These are phyloP conservation scores for Leishmania major DNA, from an alignment of 208 protist genomes.

Conservation along the genomic window DNA sequence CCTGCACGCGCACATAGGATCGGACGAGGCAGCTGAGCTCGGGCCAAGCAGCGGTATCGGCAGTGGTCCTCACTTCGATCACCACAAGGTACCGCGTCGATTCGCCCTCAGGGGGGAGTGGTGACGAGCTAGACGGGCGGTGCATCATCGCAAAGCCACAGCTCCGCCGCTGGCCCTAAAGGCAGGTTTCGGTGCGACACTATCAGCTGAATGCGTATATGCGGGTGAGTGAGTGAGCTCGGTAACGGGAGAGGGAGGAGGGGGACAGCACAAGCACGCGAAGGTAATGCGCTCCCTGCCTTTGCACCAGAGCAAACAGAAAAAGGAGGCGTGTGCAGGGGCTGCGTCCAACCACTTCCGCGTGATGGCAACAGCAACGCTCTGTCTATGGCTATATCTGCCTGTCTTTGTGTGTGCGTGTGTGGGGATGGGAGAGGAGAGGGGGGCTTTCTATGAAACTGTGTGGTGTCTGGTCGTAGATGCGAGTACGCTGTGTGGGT, in stretches of 20 bases:
- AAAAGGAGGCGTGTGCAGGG: not conserved
- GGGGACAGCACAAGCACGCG: not conserved
- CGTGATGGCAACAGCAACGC: not conserved
- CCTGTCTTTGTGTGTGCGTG: not conserved
- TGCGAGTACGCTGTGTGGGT: not conserved
- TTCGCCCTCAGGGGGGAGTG: not conserved
- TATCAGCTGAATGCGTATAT: not conserved
- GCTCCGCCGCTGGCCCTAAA: not conserved
- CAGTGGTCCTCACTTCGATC: slow-evolving; percentile 55
- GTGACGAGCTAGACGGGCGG: not conserved
- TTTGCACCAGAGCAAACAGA: not conserved
- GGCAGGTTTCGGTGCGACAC: not conserved
- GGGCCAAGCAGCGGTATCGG: slow-evolving; percentile 33
- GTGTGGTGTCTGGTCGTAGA: not conserved
- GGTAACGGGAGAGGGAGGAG: no score
- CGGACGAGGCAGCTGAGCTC: slow-evolving; percentile 32
- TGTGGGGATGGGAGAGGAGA: no score
- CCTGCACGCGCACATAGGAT: slow-evolving; percentile 34
- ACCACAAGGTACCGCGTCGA: slow-evolving; percentile 18
- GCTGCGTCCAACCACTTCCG: not conserved
- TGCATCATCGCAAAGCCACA: not conserved
- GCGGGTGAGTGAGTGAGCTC: not conserved
- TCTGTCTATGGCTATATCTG: not conserved
- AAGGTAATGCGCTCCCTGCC: not conserved
- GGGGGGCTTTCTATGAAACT: not conserved